Base-by-base conservation (phyloP, 2,329 filamentous ascomycete species). In the Mycosphaerella arachidis region DNA sequence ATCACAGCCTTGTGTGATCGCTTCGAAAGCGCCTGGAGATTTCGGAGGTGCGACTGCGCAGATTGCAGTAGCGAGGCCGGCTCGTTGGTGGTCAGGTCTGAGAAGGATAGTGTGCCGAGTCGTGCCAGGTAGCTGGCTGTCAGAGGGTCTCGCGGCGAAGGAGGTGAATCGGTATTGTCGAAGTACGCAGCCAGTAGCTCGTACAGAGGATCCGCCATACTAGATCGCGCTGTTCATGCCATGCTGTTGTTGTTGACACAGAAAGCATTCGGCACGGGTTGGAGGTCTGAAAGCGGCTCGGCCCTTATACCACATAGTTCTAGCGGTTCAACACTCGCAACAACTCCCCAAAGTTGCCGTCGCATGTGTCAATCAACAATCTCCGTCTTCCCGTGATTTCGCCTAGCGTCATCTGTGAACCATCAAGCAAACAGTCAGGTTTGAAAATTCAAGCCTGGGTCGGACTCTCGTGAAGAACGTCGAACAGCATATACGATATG, bases 1-100 rank as follows among this genome's bases (percentile, higher is more conserved):
- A 97, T 92, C 65, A 97, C 87, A 18, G 87, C 82, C 71, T 88
- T 90, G 75, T 97, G 88, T 0, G 92, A 96, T 67, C 90, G 89
- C 68, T 96, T 96, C 7, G 92, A 93, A 53, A 97, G 85, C 0
- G 86, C 84, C 73, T 99, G 94, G 1, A 97, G 82, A 0, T 91
- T 90, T 45, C 96, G 84, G 13, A 93, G 83, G 45, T 90, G 84
- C 0, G 90, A 89, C 63, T 97, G 91, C 3, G 89, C 88, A 57
- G 86, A 83, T 69, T 97, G 91, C 0, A 88, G 80, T n/a, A 97
- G 84, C 0, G 86, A 86, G 62, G 91, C 86, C 0, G 89, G 87
- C 74, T 99, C 94, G 6, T 84, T 86, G 27, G 85, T 84, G 54
- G 85, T 84, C 56, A 97, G 82, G 37, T 88, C 84, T 27, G 86